Evolutionary conservation across 2,329 filamentous ascomycete genomes (phyloP).

Genomic region (Trichoderma brevicompactum): DNA sequence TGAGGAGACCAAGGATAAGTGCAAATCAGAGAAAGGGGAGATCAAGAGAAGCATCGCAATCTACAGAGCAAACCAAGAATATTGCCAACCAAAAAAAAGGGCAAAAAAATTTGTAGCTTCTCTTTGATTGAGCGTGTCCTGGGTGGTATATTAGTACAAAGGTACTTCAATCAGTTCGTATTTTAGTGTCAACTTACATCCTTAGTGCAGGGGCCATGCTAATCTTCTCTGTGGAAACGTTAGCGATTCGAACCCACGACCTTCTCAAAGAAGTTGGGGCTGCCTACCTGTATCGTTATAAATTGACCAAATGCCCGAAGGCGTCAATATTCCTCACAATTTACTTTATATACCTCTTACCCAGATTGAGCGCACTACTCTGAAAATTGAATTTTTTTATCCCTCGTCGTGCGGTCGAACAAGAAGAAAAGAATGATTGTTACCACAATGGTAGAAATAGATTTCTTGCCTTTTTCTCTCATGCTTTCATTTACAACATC

Average conservation of each 20-base stretch:
- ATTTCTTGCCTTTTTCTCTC: too few species aligned
- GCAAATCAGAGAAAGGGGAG: too few species aligned
- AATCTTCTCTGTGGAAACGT: constrained; percentile 59
- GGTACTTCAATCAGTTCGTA: too few species aligned
- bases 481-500: too few species aligned
- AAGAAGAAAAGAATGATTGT: too few species aligned
- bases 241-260: constrained; percentile 29
- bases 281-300: constrained; percentile 30
- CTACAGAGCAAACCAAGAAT: not conserved
- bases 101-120: constrained; percentile 55
- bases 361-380: too few species aligned
- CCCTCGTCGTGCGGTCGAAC: too few species aligned
- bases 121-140: constrained; percentile 80
- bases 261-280: not conserved
- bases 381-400: too few species aligned
- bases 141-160: too few species aligned
- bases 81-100: not conserved
- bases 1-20: too few species aligned
- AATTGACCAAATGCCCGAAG: constrained; percentile 32
- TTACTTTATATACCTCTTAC: not conserved
- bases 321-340: not conserved
- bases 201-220: constrained; percentile 88
- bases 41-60: too few species aligned
- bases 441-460: too few species aligned
- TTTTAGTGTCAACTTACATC: constrained; percentile 56